A percentile compares a stretch with the other conserved stretches of the same genome.
Conservation (phyloP, 1,139 yeast species). For the Candida buenavistaensis region DNA sequence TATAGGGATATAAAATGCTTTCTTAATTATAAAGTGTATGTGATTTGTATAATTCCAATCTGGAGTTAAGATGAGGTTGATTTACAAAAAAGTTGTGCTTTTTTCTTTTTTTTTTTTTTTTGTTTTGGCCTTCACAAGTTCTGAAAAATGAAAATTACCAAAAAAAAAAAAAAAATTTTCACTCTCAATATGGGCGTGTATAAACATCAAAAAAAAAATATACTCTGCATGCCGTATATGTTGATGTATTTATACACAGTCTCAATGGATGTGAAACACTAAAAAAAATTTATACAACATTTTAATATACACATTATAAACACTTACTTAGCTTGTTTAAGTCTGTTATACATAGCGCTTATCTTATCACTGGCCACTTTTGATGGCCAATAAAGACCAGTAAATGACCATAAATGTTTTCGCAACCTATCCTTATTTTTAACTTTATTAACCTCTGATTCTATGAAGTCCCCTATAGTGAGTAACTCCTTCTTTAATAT, state of each 20-base stretch:
- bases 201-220: too few relatives aligned
- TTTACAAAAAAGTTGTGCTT: neutral
- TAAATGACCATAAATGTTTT: constrained; percentile 88
- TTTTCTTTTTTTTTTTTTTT: constrained; percentile 2
- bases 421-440: constrained; percentile 35
- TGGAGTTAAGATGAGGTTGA: constrained; percentile 7
- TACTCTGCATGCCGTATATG: too few relatives aligned
- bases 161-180: too few relatives aligned
- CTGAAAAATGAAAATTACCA: neutral
- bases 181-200: too few relatives aligned
- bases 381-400: constrained; percentile 92
- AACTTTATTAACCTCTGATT: constrained; percentile 15
- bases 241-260: too few relatives aligned
- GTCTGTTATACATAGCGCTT: constrained; percentile 79
- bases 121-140: neutral
- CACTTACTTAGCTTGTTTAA: constrained; percentile 27
- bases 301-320: neutral
- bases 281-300: neutral
- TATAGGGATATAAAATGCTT: constrained; percentile 2
- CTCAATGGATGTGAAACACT: too few relatives aligned
- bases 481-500: constrained; percentile 72
- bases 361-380: constrained; percentile 81
- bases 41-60: constrained; percentile 5
- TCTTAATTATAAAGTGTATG: constrained; percentile 6
- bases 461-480: constrained; percentile 76